Evolutionary conservation across 345 rosid species (phyloP).

Genomic region (Combretum micranthum): DNA sequence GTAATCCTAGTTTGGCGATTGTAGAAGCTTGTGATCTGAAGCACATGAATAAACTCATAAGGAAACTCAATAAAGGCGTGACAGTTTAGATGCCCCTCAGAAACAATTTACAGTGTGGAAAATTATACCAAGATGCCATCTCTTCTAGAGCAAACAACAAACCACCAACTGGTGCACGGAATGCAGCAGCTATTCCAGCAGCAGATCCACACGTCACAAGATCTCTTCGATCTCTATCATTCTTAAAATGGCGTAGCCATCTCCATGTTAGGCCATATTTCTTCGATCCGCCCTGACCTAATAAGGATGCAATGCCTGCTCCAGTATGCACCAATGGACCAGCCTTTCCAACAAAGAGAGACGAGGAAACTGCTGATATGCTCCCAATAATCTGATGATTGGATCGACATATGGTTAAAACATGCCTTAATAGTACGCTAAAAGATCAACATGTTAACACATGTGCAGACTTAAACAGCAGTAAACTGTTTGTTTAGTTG

Average conservation of each 20-base stretch:
- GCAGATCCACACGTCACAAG: constrained; percentile 94
- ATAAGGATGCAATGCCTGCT: constrained; percentile 79
- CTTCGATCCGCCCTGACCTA: constrained; percentile 89
- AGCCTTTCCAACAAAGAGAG: constrained; percentile 88
- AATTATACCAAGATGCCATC: constrained; percentile 86
- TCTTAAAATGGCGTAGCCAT: constrained; percentile 73
- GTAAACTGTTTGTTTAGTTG: no score
- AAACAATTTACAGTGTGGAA: neutral
- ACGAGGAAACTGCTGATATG: constrained; percentile 74
- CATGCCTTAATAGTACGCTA: neutral
- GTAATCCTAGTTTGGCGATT: no score
- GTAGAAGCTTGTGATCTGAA: no score
- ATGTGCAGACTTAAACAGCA: no score
- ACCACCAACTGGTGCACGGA: constrained; percentile 95
- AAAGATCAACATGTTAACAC: no score
- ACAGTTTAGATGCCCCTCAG: no score
- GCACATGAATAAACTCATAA: no score
- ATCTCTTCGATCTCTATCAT: constrained; percentile 85
- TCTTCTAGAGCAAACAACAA: constrained; percentile 85
- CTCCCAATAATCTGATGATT: constrained; percentile 69
- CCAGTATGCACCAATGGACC: constrained; percentile 98
- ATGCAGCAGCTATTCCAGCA: constrained; percentile 95
- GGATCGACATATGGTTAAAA: constrained; percentile 6
- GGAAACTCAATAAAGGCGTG: no score
- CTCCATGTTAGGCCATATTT: constrained; percentile 70